Percentiles rank a stretch among this genome's conserved stretches.
Evolutionary conservation across 1,139 yeast genomes (phyloP).

Genomic region (Taphrina pruni): DNA sequence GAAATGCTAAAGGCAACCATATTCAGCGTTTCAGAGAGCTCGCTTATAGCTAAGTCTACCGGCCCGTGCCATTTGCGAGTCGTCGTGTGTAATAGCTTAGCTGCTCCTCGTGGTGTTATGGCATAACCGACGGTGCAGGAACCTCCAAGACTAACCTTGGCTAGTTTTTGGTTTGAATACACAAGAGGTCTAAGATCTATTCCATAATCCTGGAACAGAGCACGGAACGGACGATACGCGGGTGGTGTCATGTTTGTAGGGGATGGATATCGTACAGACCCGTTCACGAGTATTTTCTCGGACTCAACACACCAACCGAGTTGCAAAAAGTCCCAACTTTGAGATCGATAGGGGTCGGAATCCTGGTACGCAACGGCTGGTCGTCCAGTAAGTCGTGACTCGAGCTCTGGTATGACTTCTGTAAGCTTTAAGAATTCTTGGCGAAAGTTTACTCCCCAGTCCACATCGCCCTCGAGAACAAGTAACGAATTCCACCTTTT

Average conservation of each 20-base stretch:
- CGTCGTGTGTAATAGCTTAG: conserved; percentile 7
- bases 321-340: conserved; percentile 3
- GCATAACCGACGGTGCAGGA: conserved; percentile 5
- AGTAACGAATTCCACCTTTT: not conserved
- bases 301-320: conserved; percentile 5
- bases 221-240: not conserved
- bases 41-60: not conserved
- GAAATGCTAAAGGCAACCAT: conserved; percentile 10
- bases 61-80: conserved; percentile 3
- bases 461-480: conserved; percentile 1
- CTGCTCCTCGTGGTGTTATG: conserved; percentile 4
- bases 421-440: not conserved
- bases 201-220: not conserved
- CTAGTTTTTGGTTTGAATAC: not conserved
- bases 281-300: not conserved
- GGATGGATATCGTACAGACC: not conserved
- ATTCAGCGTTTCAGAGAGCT: not conserved
- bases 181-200: not conserved
- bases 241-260: not conserved
- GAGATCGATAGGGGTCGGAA: not conserved
- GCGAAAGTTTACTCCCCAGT: not conserved
- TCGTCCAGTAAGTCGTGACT: not conserved
- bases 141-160: not conserved
- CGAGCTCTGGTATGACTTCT: not conserved
- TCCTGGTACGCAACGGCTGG: not conserved